These are phyloP conservation scores for Arthroderma sp. DNA, from an alignment of 2,329 filamentous ascomycete species.

Conservation along the genomic window DNA sequence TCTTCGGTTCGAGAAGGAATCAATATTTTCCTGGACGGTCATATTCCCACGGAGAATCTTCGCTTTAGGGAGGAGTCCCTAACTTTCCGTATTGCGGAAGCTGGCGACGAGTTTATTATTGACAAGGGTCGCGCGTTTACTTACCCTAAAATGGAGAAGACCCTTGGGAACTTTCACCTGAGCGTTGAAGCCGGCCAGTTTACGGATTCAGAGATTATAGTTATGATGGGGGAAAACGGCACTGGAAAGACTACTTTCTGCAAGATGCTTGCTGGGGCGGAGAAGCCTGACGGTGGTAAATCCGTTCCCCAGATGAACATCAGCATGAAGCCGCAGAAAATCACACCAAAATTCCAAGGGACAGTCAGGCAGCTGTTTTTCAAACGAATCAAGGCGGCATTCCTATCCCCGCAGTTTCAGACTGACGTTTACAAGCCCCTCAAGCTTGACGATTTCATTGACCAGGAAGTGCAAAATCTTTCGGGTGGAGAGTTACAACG, in stretches of 20 bases:
- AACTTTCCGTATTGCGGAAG: conserved; percentile 86
- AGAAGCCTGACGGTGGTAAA: conserved; percentile 72
- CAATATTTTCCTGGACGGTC: conserved; percentile 97
- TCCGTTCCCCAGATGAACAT: conserved; percentile 89
- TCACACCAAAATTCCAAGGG: conserved; percentile 94
- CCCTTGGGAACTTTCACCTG: conserved; percentile 75
- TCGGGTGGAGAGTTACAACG: conserved; percentile 99
- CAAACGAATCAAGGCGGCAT: conserved; percentile 97
- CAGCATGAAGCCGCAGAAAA: conserved; percentile 98
- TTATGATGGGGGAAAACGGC: conserved; percentile 99
- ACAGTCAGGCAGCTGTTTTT: conserved; percentile 97
- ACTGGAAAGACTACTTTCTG: conserved; percentile 99
- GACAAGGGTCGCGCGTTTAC: conserved; percentile 75
- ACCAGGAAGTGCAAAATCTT: conserved; percentile 97
- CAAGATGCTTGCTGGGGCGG: conserved; percentile 80
- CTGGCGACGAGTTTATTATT: conserved; percentile 71
- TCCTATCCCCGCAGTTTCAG: conserved; percentile 95
- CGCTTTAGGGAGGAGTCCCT: conserved; percentile 95
- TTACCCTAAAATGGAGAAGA: conserved; percentile 89
- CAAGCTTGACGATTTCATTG: conserved; percentile 97
- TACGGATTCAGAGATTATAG: conserved; percentile 95
- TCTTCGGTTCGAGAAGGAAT: conserved; percentile 96
- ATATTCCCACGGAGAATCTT: conserved; percentile 96
- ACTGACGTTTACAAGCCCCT: conserved; percentile 99
- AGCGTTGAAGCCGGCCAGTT: conserved; percentile 71